Base-by-base conservation (phyloP, 2,329 filamentous ascomycete species). In the Sphaerulina populicola region DNA sequence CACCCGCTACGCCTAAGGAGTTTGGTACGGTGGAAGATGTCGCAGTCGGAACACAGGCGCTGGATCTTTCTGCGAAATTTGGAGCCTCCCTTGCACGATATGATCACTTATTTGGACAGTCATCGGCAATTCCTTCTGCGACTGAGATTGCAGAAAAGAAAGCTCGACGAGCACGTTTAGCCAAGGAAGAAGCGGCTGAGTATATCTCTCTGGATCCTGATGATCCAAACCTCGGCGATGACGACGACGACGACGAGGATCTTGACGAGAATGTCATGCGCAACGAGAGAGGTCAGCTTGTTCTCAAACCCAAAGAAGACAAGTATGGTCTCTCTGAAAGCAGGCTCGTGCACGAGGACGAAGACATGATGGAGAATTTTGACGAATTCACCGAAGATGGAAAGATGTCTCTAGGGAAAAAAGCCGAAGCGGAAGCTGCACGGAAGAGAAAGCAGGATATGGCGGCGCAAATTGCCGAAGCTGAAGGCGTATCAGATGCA, bases 91-190 rank as follows among this genome's bases (percentile, higher is more conserved):
- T 76, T 65, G 51, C 60, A 44, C 58, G 64, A 23, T 67, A 68
- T 43, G 45, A 62, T 46, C 40, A 64, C 55, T 49, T 48, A 11
- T 38, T 45, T 10, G 5, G 67, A 60, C 36, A 21, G n/a, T 54
- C 69, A 46, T 67, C 71, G 30, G 62, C 74, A 5, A 89, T 96
- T 57, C 82, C 91, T 2, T 89, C 85, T 1, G 85, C 90, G 55
- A 80, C 85, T 2, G 87, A 96, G 64, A 94, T 97, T 45, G 79
- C 79, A 27, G 90, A 94, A 69, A 94, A 90, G 73, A 97, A 96
- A 69, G 86, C 88, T 54, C 81, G 93, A 1, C 80, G 91, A 12
- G 85, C 85, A n/a, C 82, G 91, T 1, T 69, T 94, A 9, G 90
- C 89, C 0, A 77, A 81, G 47, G 82, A 89, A 62, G 71, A 86